phyloP scores from a whole-genome alignment of 768 basidiomycete genomes.

The Lanmaoa pseudosensibilis region DNA sequence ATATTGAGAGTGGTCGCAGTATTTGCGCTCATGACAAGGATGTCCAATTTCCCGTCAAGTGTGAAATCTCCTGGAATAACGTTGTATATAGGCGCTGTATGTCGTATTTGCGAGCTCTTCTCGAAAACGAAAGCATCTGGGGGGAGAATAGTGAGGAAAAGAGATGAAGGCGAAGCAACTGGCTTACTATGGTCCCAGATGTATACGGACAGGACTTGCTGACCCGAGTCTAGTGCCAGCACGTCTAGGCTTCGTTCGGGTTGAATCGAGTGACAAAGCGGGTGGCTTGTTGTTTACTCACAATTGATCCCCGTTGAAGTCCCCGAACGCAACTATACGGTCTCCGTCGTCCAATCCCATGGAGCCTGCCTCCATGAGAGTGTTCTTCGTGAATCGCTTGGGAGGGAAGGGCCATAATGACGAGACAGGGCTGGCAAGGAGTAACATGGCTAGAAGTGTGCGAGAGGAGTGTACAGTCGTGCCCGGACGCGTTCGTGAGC shows the following conservation, averaged over 20 bases:
- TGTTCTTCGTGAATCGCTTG: conserved; percentile 83
- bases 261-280: background rate
- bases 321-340: conserved; percentile 85
- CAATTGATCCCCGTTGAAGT: conserved; percentile 97
- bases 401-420: conserved; percentile 81
- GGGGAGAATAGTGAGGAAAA: conserved; percentile 3
- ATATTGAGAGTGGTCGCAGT: conserved; percentile 57
- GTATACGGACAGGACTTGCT: conserved; percentile 72
- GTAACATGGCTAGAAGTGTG: conserved; percentile 15
- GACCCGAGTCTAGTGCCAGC: conserved; percentile 71
- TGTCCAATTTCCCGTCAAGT: conserved; percentile 86
- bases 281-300: conserved; percentile 40
- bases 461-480: background rate
- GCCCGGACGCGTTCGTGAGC: background rate
- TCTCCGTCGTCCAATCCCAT: conserved; percentile 74
- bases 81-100: conserved; percentile 64
- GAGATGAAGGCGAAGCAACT: background rate
- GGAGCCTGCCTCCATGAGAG: conserved; percentile 75
- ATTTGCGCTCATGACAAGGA: conserved; percentile 81
- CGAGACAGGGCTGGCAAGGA: conserved; percentile 22
- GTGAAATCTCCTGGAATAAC: conserved; percentile 93
- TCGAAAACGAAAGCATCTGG: conserved; percentile 60
- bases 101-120: conserved; percentile 50
- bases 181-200: conserved; percentile 80
- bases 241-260: conserved; percentile 65